These are phyloP conservation scores for Primulina eburnea DNA, from an alignment of 257 asterid genomes.

Conservation along the genomic window DNA sequence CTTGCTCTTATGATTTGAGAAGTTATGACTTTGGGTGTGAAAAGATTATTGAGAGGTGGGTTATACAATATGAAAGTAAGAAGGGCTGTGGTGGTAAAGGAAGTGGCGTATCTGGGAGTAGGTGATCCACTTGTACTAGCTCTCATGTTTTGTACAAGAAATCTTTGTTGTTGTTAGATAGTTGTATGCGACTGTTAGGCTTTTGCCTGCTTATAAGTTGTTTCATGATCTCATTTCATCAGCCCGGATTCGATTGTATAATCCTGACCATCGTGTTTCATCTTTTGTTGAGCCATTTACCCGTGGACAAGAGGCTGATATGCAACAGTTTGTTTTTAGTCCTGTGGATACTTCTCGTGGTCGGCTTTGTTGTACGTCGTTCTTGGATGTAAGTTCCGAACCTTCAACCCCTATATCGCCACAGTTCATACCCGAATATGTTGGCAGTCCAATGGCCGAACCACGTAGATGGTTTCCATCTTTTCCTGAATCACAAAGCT, in stretches of 20 bases:
- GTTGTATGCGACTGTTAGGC: conserved; percentile 71
- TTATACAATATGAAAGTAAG: conserved; percentile 74
- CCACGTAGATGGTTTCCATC: conserved; percentile 71
- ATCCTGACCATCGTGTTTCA: conserved; percentile 70
- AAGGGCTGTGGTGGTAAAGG: conserved; percentile 34
- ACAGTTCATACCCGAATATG: conserved; percentile 74
- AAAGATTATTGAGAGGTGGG: conserved; percentile 79
- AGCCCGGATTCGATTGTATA: conserved; percentile 50
- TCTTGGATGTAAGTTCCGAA: conserved; percentile 61
- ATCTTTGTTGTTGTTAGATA: conserved; percentile 64
- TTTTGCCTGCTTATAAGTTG: conserved; percentile 81
- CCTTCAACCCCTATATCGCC: conserved; percentile 82
- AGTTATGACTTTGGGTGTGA: conserved; percentile 50
- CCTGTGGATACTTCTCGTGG: conserved; percentile 83
- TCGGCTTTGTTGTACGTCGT: conserved; percentile 68
- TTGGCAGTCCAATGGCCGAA: conserved; percentile 92
- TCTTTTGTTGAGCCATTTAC: conserved; percentile 86
- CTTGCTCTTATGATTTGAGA: conserved; percentile 41
- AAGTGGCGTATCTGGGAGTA: conserved; percentile 43
- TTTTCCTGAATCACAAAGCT: conserved; percentile 47
- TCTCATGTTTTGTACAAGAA: conserved; percentile 64
- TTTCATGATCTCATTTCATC: conserved; percentile 76
- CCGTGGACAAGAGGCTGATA: conserved; percentile 74
- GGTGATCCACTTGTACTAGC: conserved; percentile 51
- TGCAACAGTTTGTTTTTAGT: conserved; percentile 67